Conservation (phyloP, 805 yeast genomes). For the Suhomyces vadensis region DNA sequence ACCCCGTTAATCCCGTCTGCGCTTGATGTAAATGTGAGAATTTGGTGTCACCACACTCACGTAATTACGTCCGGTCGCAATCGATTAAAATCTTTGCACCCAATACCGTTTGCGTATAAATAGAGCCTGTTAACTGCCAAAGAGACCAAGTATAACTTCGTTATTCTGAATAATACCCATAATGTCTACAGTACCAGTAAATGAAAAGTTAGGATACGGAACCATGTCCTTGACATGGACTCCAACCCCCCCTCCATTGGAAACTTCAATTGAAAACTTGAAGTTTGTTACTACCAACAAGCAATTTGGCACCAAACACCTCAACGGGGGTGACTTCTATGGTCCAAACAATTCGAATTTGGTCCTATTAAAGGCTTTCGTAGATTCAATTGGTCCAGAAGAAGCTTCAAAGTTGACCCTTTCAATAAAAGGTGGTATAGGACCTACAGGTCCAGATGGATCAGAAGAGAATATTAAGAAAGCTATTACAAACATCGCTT, state of each 20-base stretch:
- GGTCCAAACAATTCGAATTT: slow-evolving; percentile 57
- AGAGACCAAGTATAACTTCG: too few species aligned
- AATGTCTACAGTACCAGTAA: too few species aligned
- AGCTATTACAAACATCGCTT: slow-evolving; percentile 48
- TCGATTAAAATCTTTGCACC: too few species aligned
- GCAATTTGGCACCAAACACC: slow-evolving; percentile 47
- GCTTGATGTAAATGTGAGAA: too few species aligned
- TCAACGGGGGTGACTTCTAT: slow-evolving; percentile 81
- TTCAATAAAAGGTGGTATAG: slow-evolving; percentile 67
- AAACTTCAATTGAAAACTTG: slow-evolving; percentile 54
- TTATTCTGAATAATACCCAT: too few species aligned
- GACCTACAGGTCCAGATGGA: slow-evolving; percentile 48
- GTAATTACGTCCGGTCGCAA: too few species aligned
- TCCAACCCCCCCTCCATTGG: slow-evolving; percentile 54
- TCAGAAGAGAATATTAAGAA: slow-evolving; percentile 45
- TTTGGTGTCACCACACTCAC: too few species aligned
- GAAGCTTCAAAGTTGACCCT: slow-evolving; percentile 54
- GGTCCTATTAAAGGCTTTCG: slow-evolving; percentile 56
- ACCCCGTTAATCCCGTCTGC: too few species aligned
- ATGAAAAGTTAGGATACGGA: slow-evolving; percentile 70
- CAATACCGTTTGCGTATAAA: too few species aligned
- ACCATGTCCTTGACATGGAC: slow-evolving; percentile 81
- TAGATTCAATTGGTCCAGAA: slow-evolving; percentile 54
- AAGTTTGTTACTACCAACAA: slow-evolving; percentile 46
- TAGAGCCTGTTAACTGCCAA: too few species aligned